These are phyloP conservation scores for Colletotrichum sp. DNA, from an alignment of 2,329 filamentous ascomycete genomes.

Conservation along the genomic window DNA sequence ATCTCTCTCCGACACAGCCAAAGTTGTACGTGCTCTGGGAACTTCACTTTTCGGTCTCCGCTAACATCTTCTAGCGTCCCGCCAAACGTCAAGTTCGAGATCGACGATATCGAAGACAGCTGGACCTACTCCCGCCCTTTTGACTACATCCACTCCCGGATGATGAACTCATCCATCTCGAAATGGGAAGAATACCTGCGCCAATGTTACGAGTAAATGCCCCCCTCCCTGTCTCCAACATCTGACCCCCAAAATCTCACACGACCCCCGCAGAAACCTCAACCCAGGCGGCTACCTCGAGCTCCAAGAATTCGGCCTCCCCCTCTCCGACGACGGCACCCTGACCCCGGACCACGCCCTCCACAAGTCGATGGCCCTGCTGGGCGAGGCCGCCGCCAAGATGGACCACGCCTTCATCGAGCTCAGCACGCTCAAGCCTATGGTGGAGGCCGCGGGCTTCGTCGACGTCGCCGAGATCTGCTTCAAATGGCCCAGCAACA, in stretches of 20 bases:
- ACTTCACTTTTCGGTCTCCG: neutral
- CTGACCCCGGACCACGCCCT: conserved; percentile 17
- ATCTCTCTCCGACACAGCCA: conserved; percentile 45
- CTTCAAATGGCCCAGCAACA: conserved; percentile 41
- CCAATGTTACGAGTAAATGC: conserved; percentile 41
- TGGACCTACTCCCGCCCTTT: conserved; percentile 43
- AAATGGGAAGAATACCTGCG: conserved; percentile 59
- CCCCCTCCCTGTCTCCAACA: conserved; percentile 34
- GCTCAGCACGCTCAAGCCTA: conserved; percentile 2
- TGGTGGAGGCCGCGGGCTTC: conserved; percentile 36
- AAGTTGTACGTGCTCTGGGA: conserved; percentile 29
- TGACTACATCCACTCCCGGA: conserved; percentile 65
- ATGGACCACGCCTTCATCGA: conserved; percentile 13
- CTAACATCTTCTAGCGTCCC: conserved; percentile 35
- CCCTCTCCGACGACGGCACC: conserved; percentile 17
- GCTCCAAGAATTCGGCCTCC: conserved; percentile 17
- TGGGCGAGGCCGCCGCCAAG: conserved; percentile 27
- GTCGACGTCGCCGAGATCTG: conserved; percentile 33
- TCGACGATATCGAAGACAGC: conserved; percentile 39
- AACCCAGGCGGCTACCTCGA: conserved; percentile 16
- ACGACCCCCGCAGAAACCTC: conserved; percentile 24
- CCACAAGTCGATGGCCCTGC: conserved; percentile 24
- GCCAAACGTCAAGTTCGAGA: conserved; percentile 42
- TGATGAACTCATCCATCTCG: conserved; percentile 58
- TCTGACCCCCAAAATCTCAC: conserved; percentile 40